A percentile compares a stretch with the other conserved stretches of the same genome.
phyloP scores from a whole-genome alignment of 108 stramenopile genomes.

The Cyclotella atomus region DNA sequence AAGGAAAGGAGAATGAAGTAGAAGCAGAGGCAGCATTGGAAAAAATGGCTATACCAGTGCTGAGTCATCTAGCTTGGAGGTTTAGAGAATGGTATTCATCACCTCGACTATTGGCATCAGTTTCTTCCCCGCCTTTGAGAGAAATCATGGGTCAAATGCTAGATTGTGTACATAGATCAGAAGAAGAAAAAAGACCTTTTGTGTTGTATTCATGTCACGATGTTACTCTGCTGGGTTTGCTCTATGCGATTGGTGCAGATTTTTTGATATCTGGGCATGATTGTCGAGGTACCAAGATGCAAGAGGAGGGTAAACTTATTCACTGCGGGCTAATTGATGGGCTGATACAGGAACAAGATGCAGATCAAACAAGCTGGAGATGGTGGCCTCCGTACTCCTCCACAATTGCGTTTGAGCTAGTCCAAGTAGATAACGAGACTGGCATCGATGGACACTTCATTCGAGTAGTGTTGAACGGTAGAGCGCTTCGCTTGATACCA shows the following conservation, averaged over 20 bases:
- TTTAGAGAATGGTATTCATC: slow-evolving; percentile 81
- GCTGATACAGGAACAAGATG: neutral
- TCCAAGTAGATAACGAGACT: slow-evolving; percentile 21
- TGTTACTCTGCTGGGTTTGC: slow-evolving; percentile 70
- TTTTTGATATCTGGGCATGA: slow-evolving; percentile 57
- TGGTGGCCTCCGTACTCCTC: slow-evolving; percentile 57
- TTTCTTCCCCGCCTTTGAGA: slow-evolving; percentile 66
- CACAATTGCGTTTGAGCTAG: slow-evolving; percentile 53
- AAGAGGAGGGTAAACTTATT: slow-evolving; percentile 17
- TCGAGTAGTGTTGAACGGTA: slow-evolving; percentile 53
- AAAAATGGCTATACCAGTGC: slow-evolving; percentile 56
- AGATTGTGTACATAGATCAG: slow-evolving; percentile 16
- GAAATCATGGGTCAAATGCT: slow-evolving; percentile 55
- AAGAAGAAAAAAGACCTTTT: slow-evolving; percentile 54
- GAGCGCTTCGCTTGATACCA: slow-evolving; percentile 40
- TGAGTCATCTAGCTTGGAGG: slow-evolving; percentile 70
- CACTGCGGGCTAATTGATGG: slow-evolving; percentile 8
- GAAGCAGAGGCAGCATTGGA: slow-evolving; percentile 48
- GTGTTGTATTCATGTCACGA: slow-evolving; percentile 79
- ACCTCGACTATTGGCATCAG: slow-evolving; percentile 58
- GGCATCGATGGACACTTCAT: slow-evolving; percentile 37
- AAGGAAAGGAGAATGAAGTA: slow-evolving; percentile 44
- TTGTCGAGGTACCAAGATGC: slow-evolving; percentile 40
- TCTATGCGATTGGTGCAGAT: slow-evolving; percentile 77
- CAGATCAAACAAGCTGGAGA: slow-evolving; percentile 28